Evolutionary conservation across 345 rosid genomes (phyloP).

Genomic region (Euphorbia peplus): DNA sequence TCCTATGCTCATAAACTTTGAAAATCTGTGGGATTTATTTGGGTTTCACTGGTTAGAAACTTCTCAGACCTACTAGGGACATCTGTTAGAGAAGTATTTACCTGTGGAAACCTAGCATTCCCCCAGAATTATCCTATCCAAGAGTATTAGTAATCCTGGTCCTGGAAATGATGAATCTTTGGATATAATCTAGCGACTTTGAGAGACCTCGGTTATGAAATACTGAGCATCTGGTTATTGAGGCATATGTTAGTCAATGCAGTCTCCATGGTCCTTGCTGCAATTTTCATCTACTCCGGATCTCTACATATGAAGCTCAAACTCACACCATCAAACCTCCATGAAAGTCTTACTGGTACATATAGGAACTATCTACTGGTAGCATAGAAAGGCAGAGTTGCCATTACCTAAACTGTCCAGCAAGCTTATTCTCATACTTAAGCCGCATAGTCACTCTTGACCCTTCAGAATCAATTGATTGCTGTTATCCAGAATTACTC

Average conservation of each 20-base stretch:
- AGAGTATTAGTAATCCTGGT: neutral
- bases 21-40: neutral
- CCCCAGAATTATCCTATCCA: neutral
- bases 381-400: neutral
- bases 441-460: neutral
- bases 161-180: neutral
- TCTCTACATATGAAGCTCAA: neutral
- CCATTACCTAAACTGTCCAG: neutral
- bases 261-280: neutral
- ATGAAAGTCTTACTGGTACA: neutral
- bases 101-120: neutral
- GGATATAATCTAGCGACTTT: neutral
- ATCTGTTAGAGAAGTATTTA: neutral
- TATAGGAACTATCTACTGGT: neutral
- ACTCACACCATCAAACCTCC: neutral
- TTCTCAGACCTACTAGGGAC: neutral
- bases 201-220: neutral
- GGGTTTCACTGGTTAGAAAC: neutral
- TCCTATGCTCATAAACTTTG: neutral
- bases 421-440: neutral
- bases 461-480: neutral
- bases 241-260: neutral
- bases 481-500: neutral
- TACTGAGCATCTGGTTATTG: neutral
- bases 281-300: neutral